Evolutionary conservation across 345 rosid genomes (phyloP).

Genomic region (Citrus glauca): DNA sequence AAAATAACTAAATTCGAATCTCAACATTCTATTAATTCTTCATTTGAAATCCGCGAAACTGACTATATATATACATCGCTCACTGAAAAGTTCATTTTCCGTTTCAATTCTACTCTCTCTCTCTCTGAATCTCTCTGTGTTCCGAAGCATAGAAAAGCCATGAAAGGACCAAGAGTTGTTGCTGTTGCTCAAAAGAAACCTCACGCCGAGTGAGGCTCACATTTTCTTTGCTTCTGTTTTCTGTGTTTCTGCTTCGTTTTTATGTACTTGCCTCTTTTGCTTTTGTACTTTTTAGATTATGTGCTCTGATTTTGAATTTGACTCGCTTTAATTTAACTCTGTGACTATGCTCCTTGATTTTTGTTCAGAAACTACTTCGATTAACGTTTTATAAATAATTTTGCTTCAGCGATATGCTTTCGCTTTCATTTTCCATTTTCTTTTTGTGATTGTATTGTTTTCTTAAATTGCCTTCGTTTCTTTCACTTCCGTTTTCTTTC

Average conservation of each 20-base stretch:
- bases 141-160: constrained; percentile 1
- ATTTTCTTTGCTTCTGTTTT: not conserved
- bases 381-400: not conserved
- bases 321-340: not conserved
- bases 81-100: not conserved
- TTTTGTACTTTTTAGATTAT: not conserved
- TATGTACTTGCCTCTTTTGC: not conserved
- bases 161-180: constrained; percentile 29
- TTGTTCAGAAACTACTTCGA: too few relatives aligned
- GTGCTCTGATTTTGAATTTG: too few relatives aligned
- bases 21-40: not conserved
- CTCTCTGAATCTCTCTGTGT: not conserved
- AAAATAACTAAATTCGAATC: not conserved
- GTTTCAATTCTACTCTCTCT: not conserved
- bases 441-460: too few relatives aligned
- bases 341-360: not conserved
- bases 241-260: not conserved
- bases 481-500: not conserved
- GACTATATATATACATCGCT: not conserved
- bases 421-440: not conserved
- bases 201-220: constrained; percentile 13
- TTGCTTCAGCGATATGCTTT: not conserved
- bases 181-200: constrained; percentile 20
- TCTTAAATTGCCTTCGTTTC: not conserved
- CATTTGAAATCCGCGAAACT: constrained; percentile 3